Evolutionary conservation across 225 moss, liverwort and hornwort genomes (phyloP).

Genomic region (Marchantia paleacea): DNA sequence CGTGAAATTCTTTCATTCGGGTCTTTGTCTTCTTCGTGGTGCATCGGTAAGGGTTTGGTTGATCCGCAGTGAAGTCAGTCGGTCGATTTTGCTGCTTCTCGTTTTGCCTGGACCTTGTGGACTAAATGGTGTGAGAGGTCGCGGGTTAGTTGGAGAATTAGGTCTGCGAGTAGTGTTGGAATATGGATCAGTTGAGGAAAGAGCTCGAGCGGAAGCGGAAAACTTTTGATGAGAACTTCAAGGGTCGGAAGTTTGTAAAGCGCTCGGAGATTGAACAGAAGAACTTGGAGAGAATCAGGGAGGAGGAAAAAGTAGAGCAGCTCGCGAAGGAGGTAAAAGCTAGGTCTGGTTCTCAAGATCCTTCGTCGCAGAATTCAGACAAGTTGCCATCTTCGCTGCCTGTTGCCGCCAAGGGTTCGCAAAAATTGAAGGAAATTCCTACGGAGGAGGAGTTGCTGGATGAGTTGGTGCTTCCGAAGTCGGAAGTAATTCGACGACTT

Average conservation of each 20-base stretch:
- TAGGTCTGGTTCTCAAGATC: conserved; percentile 36
- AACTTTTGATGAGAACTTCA: conserved; percentile 66
- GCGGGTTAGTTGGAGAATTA: no score
- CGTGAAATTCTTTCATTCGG: no score
- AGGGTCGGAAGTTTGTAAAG: conserved; percentile 83
- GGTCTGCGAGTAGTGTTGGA: neutral
- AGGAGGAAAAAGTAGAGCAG: conserved; percentile 48
- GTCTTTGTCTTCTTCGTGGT: no score
- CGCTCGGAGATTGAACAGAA: conserved; percentile 81
- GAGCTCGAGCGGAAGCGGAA: conserved; percentile 93
- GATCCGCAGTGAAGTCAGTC: no score
- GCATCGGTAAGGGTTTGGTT: no score
- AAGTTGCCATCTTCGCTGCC: conserved; percentile 38
- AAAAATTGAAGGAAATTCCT: conserved; percentile 55
- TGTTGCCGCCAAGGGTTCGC: conserved; percentile 41
- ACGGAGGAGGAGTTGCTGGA: conserved; percentile 59
- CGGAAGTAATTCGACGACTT: conserved; percentile 79
- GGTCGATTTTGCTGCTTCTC: no score
- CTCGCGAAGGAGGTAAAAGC: conserved; percentile 57
- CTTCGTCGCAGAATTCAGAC: conserved; percentile 40
- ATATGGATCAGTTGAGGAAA: conserved; percentile 78
- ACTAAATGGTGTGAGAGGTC: no score
- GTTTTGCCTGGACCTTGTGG: no score
- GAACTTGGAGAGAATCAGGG: conserved; percentile 58
- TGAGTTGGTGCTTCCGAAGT: conserved; percentile 63